Conservation (phyloP, 2,329 filamentous ascomycete species). For the Plectosphaerella plurivora region DNA sequence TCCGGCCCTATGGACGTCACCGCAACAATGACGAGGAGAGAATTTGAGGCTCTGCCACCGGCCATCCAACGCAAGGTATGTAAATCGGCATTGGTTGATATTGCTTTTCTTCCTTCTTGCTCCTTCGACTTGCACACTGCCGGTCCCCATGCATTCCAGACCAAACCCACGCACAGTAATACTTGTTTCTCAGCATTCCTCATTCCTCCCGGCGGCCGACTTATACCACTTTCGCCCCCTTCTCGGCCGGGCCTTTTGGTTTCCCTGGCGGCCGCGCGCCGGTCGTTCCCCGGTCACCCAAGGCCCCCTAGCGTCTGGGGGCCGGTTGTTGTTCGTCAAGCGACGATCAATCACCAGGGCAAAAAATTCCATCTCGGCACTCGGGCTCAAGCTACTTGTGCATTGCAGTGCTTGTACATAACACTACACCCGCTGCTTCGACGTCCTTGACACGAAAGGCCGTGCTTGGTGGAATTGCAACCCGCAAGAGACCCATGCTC, state of each 20-base stretch:
- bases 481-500: too few species aligned
- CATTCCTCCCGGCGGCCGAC: conserved; percentile 7
- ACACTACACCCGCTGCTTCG: too few species aligned
- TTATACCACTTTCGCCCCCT: conserved; percentile 1
- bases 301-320: neutral
- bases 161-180: too few species aligned
- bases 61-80: conserved; percentile 55
- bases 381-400: neutral
- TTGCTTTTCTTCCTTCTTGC: conserved; percentile 10
- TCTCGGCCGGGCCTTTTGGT: neutral
- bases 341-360: neutral
- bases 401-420: neutral
- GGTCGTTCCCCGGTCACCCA: too few species aligned
- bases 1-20: neutral
- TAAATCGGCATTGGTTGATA: conserved; percentile 6
- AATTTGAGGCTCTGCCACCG: conserved; percentile 48
- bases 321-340: neutral
- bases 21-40: conserved; percentile 27
- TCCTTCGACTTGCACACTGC: too few species aligned
- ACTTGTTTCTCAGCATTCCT: conserved; percentile 6
- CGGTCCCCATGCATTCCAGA: neutral
- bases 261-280: conserved; percentile 1
- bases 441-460: too few species aligned
- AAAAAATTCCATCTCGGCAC: neutral
- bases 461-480: too few species aligned